Evolutionary conservation across 202 grass and related monocot genomes (phyloP), one percentile per base, ranked within the genome.

Genomic region (Hordeum pubiflorum): DNA sequence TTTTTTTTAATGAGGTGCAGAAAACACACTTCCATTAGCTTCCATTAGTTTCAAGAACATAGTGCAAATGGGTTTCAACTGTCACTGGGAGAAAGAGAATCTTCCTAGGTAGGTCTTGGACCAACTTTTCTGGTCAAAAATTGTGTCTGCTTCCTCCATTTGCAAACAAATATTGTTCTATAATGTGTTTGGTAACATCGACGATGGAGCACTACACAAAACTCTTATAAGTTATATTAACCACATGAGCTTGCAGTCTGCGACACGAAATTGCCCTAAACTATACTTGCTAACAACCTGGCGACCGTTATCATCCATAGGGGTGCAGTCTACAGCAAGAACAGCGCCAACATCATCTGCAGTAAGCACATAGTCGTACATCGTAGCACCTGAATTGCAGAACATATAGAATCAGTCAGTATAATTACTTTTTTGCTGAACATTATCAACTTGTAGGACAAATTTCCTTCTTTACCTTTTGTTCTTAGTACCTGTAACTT

Each of bases 301-400:
- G 62, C 64, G 81, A 46, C 89, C 86, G 85, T 87, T 86, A 72
- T 97, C 89, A 87, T 92, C 94, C 86, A 94, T 97, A 18, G 94
- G 91, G 2, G 88, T 97, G 90, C 89, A 97, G 27, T 92, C 91
- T 58, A 91, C 89, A 73, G 86, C 81, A 76, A 97, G 91, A 83
- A 92, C 21, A 75, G 87, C 77, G 76, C 66, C 89, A 82, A 97
- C 83, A 91, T 94, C 94, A 77, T 97, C 91, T 48, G 89, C 91
- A 75, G 94, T 94, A 70, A 94, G 86, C 37, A 94, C 88, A 66
- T 89, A 92, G 20, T 97, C 87, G 13, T 76, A 87, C 78, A 87
- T 77, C 1, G 94, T 91, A 40, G 89, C 94, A 78, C 89, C 94
- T 97, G 77, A 22, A 78, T 85, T 84, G 60, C 41, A 79, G 39